Base-by-base conservation (phyloP, 2,329 filamentous ascomycete genomes). In the Clarireedia sp. region DNA sequence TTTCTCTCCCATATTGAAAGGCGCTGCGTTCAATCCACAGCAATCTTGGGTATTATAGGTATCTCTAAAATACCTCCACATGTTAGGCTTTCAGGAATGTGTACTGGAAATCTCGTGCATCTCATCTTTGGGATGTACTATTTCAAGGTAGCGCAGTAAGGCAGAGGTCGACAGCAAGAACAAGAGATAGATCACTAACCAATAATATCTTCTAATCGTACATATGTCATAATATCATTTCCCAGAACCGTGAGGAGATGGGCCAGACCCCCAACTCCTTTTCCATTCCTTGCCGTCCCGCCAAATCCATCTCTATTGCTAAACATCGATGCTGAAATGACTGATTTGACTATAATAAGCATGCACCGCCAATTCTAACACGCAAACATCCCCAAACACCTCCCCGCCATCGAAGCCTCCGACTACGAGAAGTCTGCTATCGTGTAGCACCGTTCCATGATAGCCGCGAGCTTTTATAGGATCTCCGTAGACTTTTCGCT, bases 311-410 rank as follows among this genome's bases (percentile, higher is more conserved):
- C 33, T 56, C 48, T 41, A 43, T 40, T 40, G 41, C 33, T 57
- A 85, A 57, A 87, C 81, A 64, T 86, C 82, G 63, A 87, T 86
- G 40, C 76, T 82, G 62, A 87, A 87, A 69, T 87, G 83, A 67
- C 82, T 86, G 66, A 87, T 87, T 70, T 87, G 84, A 59, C 83
- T 86, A 65, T 86, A 87, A 67, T 87, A 87, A 38, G 83, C 80
- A 68, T 86, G 83, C 10, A 87, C 82, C 2, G 82, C 84, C 63
- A 87, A 71, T 71, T 87, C 84, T 54, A 87, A 70, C 5, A 86
- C 75, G 74, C 78, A 82, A 17, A 85, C 83, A 59, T 87, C 84
- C 37, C 78, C 78, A 73, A 86, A 87, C 23, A 87, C 83, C 67
- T 85, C 80, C 57, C 72, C 76, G 51, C 83, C 84, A 68, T 87